A percentile compares a stretch with the other conserved stretches of the same genome.
Evolutionary conservation across 345 rosid genomes (phyloP).

Genomic region (thale cress (Arabidopsis thaliana)): TAIR10.1 NC_003070.9:19928501-19929000

Average conservation of each 20-base stretch:
- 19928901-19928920: constrained; percentile 62
- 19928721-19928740: constrained; percentile 67
- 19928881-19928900: constrained; percentile 63
- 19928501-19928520: constrained; percentile 52
- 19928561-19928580: constrained; percentile 42
- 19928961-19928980: constrained; percentile 47
- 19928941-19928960: constrained; percentile 53
- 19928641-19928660: constrained; percentile 62
- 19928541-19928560: constrained; percentile 51
- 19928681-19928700: constrained; percentile 50
- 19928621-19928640: too few species aligned
- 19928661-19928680: constrained; percentile 65
- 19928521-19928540: constrained; percentile 57
- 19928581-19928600: neutral
- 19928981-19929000: constrained; percentile 56
- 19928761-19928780: constrained; percentile 64
- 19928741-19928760: constrained; percentile 60
- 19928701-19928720: constrained; percentile 60
- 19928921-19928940: constrained; percentile 35
- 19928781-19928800: constrained; percentile 57
- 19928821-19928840: constrained; percentile 29
- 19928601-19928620: neutral
- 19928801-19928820: constrained; percentile 47
- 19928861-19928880: constrained; percentile 44
- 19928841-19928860: constrained; percentile 41